Evolutionary conservation across 176 grass and related monocot species (phyloP), one percentile per base, ranked within the genome.

Genomic region (Otatea glauca): DNA sequence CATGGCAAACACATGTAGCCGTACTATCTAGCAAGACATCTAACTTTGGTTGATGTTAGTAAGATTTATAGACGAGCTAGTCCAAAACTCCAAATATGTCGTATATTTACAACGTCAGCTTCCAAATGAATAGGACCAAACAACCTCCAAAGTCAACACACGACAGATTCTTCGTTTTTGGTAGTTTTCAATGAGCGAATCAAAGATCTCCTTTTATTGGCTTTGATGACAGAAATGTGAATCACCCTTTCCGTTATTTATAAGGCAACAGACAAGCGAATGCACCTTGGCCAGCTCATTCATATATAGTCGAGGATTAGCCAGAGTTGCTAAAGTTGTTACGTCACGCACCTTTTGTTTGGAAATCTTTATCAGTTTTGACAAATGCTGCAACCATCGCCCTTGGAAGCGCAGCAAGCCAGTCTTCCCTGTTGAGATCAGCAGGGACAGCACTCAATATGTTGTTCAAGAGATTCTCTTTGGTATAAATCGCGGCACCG

Each of bases 281-380:
- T 76, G 48, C 39, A 68, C 50, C 37, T 68, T 14, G 10, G 55
- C 37, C 50, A 68, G 23, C 32, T 45, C 18, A 48, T 73, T 25
- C 0, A 24, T 23, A 25, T 20, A 38, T 20, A 60, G 6, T 20
- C 3, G 41, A 23, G 32, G 9, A 61, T 70, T 69, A 80, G 5
- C 32, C 10, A 8, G 47, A n/a, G 7, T 42, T 71, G 75, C 8
- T 77, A 53, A 17, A 72, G 35, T 47, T 38, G 15, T 72, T 29
- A 39, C 6, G 21, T 86, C 12, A 67, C 67, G 5, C 67, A 99
- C 96, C 93, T 94, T 94, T 80, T 70, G 86, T 72, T 85, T 92
- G 93, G 77, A 96, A 99, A 84, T 99, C 96, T 78, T 96, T 95
- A 79, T 99, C 93, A 0, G 96, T 99, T 90, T 94, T 99, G 68